Conservation (phyloP, 2,329 filamentous ascomycete species). For the Calonectria pteridis region DNA sequence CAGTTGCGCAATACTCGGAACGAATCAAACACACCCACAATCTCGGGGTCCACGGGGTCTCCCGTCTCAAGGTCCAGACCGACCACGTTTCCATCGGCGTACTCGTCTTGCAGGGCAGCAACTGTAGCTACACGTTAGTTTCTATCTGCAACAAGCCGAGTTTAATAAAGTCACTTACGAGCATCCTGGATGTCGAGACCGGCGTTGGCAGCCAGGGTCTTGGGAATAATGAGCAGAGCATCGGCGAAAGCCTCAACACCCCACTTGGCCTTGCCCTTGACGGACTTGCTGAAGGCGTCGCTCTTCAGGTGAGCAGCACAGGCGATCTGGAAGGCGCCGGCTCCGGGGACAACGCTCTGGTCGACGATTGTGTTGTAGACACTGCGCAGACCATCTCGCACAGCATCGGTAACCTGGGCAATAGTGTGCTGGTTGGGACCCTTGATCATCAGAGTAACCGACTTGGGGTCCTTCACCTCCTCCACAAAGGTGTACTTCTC, state of each 20-base stretch:
- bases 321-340: constrained; percentile 95
- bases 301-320: constrained; percentile 89
- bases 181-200: constrained; percentile 98
- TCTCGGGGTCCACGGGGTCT: constrained; percentile 93
- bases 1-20: constrained; percentile 95
- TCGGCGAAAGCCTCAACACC: constrained; percentile 96
- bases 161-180: constrained; percentile 67
- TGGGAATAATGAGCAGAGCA: constrained; percentile 93
- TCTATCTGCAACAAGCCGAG: not conserved
- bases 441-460: constrained; percentile 97
- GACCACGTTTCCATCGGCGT: constrained; percentile 84
- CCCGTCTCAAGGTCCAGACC: constrained; percentile 90
- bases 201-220: constrained; percentile 95
- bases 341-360: constrained; percentile 92
- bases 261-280: constrained; percentile 98
- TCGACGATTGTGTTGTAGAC: constrained; percentile 99
- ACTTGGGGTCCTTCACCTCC: constrained; percentile 98
- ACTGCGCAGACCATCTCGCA: constrained; percentile 92
- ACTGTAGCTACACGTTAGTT: constrained; percentile 63
- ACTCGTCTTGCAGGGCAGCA: constrained; percentile 87
- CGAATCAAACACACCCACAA: constrained; percentile 94
- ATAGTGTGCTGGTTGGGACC: constrained; percentile 98
- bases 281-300: constrained; percentile 86
- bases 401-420: constrained; percentile 94
- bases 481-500: constrained; percentile 99